These are phyloP conservation scores for Rutstroemia sp. DNA, from an alignment of 2,329 filamentous ascomycete genomes.

Conservation along the genomic window DNA sequence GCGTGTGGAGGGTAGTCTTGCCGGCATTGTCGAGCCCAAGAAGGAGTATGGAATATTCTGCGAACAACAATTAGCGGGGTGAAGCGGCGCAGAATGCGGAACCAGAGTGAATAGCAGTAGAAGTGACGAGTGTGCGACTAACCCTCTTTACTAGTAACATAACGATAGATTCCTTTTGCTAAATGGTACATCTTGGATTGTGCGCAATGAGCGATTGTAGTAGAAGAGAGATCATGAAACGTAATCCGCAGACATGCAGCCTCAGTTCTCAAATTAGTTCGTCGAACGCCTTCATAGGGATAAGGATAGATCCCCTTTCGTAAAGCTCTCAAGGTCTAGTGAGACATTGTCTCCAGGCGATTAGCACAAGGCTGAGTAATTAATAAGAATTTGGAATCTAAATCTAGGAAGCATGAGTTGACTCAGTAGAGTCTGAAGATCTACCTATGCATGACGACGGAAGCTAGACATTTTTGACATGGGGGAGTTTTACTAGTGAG, in stretches of 20 bases:
- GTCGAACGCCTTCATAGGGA: not conserved
- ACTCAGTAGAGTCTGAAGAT: not conserved
- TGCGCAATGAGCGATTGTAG: not conserved
- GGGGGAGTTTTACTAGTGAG: not conserved
- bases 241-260: too few relatives aligned
- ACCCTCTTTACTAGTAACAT: slow-evolving; percentile 97
- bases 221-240: not conserved
- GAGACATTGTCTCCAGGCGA: not conserved
- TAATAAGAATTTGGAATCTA: not conserved
- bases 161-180: slow-evolving; percentile 86
- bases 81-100: not conserved
- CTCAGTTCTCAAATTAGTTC: not conserved
- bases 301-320: not conserved
- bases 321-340: not conserved
- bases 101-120: not conserved
- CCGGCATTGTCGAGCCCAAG: slow-evolving; percentile 97
- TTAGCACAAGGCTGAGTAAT: not conserved
- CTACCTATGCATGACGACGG: not conserved
- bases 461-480: not conserved
- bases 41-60: slow-evolving; percentile 94
- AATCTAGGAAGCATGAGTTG: not conserved
- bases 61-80: not conserved
- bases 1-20: slow-evolving; percentile 95
- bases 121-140: slow-evolving; percentile 18
- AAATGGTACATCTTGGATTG: slow-evolving; percentile 75